Percentiles rank a stretch among this genome's conserved stretches.
Evolutionary conservation across 305 asterid genomes (phyloP).

Genomic region (Galium porrigens): DNA sequence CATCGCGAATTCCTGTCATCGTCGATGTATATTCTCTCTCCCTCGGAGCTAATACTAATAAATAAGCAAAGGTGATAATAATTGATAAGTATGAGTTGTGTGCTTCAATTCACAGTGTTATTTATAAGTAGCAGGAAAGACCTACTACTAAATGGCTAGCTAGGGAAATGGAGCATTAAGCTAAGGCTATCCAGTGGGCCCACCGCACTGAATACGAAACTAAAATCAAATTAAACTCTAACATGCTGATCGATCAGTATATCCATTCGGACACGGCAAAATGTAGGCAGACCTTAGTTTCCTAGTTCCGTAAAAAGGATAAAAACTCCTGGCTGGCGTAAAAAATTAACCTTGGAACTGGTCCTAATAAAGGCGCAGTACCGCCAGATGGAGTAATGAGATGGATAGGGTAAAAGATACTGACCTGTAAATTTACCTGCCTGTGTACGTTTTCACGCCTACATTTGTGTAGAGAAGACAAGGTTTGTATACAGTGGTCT

Average conservation of each 20-base stretch:
- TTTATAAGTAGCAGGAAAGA: not conserved
- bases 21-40: not conserved
- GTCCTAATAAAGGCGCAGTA: not conserved
- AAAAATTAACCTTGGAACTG: not conserved
- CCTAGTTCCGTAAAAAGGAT: not conserved
- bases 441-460: slow-evolving; percentile 1
- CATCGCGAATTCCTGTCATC: slow-evolving; percentile 1
- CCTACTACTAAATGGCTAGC: not conserved
- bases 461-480: slow-evolving; percentile 17
- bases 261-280: not conserved
- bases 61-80: too few species aligned
- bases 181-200: not conserved
- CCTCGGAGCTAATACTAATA: not conserved
- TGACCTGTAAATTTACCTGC: slow-evolving; percentile 2
- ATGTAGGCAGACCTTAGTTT: not conserved
- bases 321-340: not conserved
- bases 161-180: not conserved
- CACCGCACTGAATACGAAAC: not conserved
- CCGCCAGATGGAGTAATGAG: slow-evolving; percentile 11
- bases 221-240: not conserved
- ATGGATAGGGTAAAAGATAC: slow-evolving; percentile 4
- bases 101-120: not conserved
- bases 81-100: not conserved
- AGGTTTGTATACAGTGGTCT: slow-evolving; percentile 15
- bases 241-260: not conserved